These are phyloP conservation scores for Dactylellina parvicollis DNA, from an alignment of 2,329 filamentous ascomycete genomes.

Conservation along the genomic window DNA sequence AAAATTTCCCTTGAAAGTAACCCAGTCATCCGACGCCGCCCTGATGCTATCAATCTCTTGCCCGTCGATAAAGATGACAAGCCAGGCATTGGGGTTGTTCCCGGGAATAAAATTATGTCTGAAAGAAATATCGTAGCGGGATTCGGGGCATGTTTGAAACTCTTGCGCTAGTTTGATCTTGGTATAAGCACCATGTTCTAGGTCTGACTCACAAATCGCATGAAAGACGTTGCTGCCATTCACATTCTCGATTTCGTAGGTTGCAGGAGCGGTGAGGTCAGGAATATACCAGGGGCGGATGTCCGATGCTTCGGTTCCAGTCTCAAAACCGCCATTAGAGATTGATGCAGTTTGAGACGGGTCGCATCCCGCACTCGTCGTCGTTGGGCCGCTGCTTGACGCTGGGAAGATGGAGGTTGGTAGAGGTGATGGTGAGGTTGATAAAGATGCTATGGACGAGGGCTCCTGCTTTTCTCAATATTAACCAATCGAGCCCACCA, in stretches of 20 bases:
- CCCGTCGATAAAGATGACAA: slow-evolving; percentile 20
- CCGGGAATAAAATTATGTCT: slow-evolving; percentile 18
- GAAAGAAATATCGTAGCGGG: slow-evolving; percentile 23
- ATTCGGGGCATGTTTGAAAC: slow-evolving; percentile 8
- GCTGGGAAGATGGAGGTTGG: not conserved
- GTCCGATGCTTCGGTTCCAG: not conserved
- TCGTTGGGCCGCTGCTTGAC: not conserved
- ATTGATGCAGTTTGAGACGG: slow-evolving; percentile 12
- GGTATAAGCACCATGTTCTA: slow-evolving; percentile 27
- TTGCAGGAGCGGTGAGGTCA: slow-evolving; percentile 28
- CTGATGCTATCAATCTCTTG: slow-evolving; percentile 26
- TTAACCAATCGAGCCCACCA: no score
- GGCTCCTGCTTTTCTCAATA: not conserved
- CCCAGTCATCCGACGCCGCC: slow-evolving; percentile 5
- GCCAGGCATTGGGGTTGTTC: slow-evolving; percentile 17
- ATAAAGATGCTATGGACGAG: not conserved
- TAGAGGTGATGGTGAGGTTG: not conserved
- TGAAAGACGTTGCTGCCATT: slow-evolving; percentile 28
- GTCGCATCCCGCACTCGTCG: slow-evolving; percentile 10
- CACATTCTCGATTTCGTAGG: slow-evolving; percentile 21
- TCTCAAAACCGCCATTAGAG: slow-evolving; percentile 28
- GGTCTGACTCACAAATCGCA: slow-evolving; percentile 22
- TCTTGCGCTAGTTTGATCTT: slow-evolving; percentile 42
- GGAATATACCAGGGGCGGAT: slow-evolving; percentile 36
- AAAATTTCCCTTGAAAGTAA: slow-evolving; percentile 20